A percentile compares a stretch with the other conserved stretches of the same genome.
Conservation (phyloP, 1,284 basidiomycete species). For the Papiliotrema nemorosa region DNA sequence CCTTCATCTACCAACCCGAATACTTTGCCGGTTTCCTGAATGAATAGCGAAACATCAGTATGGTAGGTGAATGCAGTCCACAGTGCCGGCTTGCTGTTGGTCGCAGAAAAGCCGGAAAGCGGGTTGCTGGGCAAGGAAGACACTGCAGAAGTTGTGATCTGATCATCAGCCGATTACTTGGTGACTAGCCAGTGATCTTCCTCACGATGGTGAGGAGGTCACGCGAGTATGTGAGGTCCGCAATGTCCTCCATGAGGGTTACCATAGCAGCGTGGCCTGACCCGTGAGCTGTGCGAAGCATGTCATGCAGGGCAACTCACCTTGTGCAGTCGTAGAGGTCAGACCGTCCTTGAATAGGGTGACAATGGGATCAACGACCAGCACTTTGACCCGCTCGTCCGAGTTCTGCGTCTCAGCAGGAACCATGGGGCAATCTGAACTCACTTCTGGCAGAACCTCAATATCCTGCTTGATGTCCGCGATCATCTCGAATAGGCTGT, state of each 20-base stretch:
- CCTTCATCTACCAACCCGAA: slow-evolving; percentile 42
- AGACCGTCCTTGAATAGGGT: slow-evolving; percentile 40
- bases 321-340: slow-evolving; percentile 36
- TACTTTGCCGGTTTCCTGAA: slow-evolving; percentile 42
- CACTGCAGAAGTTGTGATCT: slow-evolving; percentile 38
- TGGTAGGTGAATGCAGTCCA: slow-evolving; percentile 38
- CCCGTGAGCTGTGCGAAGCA: slow-evolving; percentile 5
- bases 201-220: slow-evolving; percentile 31
- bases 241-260: slow-evolving; percentile 39
- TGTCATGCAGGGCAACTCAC: slow-evolving; percentile 14
- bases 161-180: too few relatives aligned
- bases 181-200: too few relatives aligned
- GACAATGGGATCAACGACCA: slow-evolving; percentile 42
- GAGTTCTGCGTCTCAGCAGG: neutral
- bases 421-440: neutral
- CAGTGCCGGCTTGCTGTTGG: slow-evolving; percentile 40
- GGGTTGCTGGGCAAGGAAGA: slow-evolving; percentile 34
- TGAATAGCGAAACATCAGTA: slow-evolving; percentile 37
- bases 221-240: slow-evolving; percentile 25
- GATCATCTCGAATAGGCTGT: slow-evolving; percentile 30
- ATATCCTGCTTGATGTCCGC: slow-evolving; percentile 9
- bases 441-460: neutral
- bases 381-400: slow-evolving; percentile 9
- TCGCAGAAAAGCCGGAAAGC: slow-evolving; percentile 38
- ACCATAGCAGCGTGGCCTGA: slow-evolving; percentile 45